Conservation (phyloP, 2,329 filamentous ascomycete species). For the Neocucurbitaria cava region DNA sequence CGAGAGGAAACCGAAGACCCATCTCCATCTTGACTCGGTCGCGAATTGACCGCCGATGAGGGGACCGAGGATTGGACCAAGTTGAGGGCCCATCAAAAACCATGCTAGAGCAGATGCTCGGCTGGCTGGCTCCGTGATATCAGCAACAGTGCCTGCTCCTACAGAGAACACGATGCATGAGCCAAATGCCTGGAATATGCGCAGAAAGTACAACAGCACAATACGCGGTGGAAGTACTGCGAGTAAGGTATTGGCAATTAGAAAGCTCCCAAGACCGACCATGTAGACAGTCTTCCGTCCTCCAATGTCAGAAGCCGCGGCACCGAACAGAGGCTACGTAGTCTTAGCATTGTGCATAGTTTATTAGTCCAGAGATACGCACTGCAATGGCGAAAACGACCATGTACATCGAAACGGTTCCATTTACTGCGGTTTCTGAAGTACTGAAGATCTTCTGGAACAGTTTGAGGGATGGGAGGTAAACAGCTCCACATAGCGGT, state of each 20-base stretch:
- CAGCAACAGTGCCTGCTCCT: conserved; percentile 54
- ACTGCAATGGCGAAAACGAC: conserved; percentile 52
- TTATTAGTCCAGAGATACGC: conserved; percentile 1
- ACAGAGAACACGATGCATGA: conserved; percentile 53
- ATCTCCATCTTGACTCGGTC: conserved; percentile 49
- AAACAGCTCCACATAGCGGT: conserved; percentile 55
- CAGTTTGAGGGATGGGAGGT: conserved; percentile 52
- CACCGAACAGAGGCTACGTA: conserved; percentile 50
- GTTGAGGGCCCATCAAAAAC: conserved; percentile 54
- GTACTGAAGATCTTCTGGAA: conserved; percentile 47
- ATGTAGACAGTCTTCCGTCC: conserved; percentile 53
- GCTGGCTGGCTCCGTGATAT: conserved; percentile 50
- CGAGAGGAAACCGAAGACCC: conserved; percentile 53
- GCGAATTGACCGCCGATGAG: conserved; percentile 53
- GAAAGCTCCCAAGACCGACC: conserved; percentile 50
- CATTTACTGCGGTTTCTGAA: conserved; percentile 49
- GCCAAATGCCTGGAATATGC: conserved; percentile 53
- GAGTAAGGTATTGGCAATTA: conserved; percentile 50
- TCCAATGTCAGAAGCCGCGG: conserved; percentile 49
- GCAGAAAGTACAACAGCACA: conserved; percentile 49
- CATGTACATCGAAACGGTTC: conserved; percentile 56
- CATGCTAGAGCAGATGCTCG: conserved; percentile 52
- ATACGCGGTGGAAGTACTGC: conserved; percentile 50
- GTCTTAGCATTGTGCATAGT: conserved; percentile 10
- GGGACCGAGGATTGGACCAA: conserved; percentile 55